phyloP scores from a whole-genome alignment of 129 eudicot species.

The Centaurea solstitialis region DNA sequence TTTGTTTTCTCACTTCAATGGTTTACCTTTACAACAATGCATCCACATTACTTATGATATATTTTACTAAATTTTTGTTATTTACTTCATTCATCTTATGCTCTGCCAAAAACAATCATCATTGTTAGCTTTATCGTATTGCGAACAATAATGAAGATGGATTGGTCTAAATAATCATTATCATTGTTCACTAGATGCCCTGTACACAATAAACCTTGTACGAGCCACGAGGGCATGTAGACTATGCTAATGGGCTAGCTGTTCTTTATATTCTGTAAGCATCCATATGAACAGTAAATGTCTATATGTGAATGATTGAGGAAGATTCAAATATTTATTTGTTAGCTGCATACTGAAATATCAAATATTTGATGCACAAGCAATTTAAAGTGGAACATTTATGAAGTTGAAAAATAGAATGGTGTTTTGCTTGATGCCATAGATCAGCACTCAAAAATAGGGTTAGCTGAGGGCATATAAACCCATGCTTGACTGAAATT shows the following conservation, averaged over 20 bases:
- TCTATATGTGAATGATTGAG: background rate
- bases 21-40: background rate
- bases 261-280: background rate
- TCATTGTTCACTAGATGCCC: conserved; percentile 7
- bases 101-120: background rate
- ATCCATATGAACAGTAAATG: background rate
- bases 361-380: background rate
- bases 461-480: background rate
- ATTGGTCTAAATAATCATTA: background rate
- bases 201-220: background rate
- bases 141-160: background rate
- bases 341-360: background rate
- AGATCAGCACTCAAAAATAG: background rate
- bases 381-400: background rate
- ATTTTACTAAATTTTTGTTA: background rate
- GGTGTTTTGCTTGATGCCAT: background rate
- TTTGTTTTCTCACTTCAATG: background rate
- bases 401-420: background rate
- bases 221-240: background rate
- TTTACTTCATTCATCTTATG: background rate
- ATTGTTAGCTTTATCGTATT: conserved; percentile 13
- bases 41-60: background rate
- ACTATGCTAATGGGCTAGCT: background rate
- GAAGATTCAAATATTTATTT: background rate
- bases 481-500: background rate